Base-by-base conservation (phyloP, 139 green algal genomes). In the Deuterostichococcus epilithicus region DNA sequence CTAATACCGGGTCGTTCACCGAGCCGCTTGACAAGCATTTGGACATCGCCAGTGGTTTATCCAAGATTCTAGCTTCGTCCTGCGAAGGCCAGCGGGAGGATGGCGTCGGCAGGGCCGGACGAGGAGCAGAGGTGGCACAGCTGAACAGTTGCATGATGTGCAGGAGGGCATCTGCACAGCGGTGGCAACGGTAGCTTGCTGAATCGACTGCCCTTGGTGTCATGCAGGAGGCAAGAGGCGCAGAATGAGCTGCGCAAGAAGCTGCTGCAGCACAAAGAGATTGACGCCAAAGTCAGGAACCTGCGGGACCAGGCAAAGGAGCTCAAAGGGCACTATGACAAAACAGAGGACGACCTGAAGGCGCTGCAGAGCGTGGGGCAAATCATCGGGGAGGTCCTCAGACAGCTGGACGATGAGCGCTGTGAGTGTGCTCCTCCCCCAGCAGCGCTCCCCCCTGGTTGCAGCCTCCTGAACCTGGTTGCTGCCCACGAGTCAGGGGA, bases 341-440 rank as follows among this genome's bases (percentile, higher is more conserved):
- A 99, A 85, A 99, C 96, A n/a, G 96, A 99, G 86, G 94, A 98
- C 44, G 96, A 99, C 74, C 84, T 99, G 8, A 98, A 98, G 73
- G 94, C 95, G 18, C 84, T 99, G 79, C 96, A 99, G 80, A 98
- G 93, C 78, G 96, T 99, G 6, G 96, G 96, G 32, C 96, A 99
- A 78, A 99, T 99, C 74, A 98, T 99, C 36, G 96, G 96, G 3
- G 96, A 99, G 84, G 96, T 99, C 37, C 88, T 99, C 36, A 73
- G 94, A 3, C 96, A 99, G 86, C 84, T 99, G 3, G 96, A 99
- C 76, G 93, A 97, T 47, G 96, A 99, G 81, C 84, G 95, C 74
- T 98, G 94, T 98, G 75, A 94, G 93, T 91, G 5, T 36, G 35
- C 59, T n/a, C n/a, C n/a, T n/a, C n/a, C n/a, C n/a, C n/a, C n/a